Evolutionary conservation across 2,329 filamentous ascomycete genomes (phyloP).

Genomic region (Ceratocystis harringtonii): DNA sequence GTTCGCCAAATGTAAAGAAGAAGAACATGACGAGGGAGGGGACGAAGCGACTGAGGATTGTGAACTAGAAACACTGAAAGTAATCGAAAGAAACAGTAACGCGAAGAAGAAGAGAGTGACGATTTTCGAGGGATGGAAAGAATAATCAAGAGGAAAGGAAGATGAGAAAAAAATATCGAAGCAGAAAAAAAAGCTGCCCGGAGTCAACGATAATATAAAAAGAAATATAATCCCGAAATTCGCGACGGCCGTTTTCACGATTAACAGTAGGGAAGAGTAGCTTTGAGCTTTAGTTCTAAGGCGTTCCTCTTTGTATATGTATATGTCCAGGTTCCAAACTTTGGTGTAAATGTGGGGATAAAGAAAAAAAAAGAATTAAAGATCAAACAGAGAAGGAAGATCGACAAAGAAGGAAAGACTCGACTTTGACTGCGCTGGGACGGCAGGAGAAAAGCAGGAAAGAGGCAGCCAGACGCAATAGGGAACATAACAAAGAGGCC

Average conservation of each 20-base stretch:
- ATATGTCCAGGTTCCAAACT: not conserved
- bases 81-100: not conserved
- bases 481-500: not conserved
- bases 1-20: slow-evolving; percentile 47
- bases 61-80: not conserved
- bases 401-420: slow-evolving; percentile 1
- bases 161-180: not conserved
- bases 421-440: too few relatives aligned
- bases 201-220: not conserved
- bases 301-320: not conserved
- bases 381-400: not conserved
- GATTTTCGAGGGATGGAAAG: not conserved
- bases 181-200: not conserved
- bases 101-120: not conserved
- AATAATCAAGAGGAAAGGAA: not conserved
- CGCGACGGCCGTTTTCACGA: not conserved
- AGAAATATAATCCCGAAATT: not conserved
- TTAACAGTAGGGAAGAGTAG: not conserved
- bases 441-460: not conserved
- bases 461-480: not conserved
- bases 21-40: slow-evolving; percentile 37
- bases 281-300: not conserved
- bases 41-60: not conserved
- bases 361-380: not conserved
- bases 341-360: not conserved